Base-by-base conservation (phyloP, 2,329 filamentous ascomycete species). In the Penicillium sp. region DNA sequence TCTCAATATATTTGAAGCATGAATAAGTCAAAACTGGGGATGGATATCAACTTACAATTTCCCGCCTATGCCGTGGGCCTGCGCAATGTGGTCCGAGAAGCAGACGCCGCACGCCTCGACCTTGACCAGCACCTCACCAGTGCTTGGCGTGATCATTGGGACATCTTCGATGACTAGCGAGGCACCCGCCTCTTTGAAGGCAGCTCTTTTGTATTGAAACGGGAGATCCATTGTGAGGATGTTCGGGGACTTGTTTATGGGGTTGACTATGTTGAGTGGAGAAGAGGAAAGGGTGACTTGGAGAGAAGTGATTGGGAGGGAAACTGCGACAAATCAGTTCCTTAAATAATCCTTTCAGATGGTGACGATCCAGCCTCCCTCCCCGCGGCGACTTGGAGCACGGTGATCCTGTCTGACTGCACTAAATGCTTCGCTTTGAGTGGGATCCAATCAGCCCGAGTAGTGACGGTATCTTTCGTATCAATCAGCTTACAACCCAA, bases 51-150 rank as follows among this genome's bases (percentile, higher is more conserved):
- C 67, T 54, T 67, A 76, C 74, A 84, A 88, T 20, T 81, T 67
- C 45, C 84, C 81, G 11, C 84, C 85, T 45, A 88, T 76, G 4
- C 74, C 67, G 25, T 86, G 85, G 2, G 69, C 49, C 52, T 81
- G 78, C 1, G 84, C 74, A 55, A 73, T 75, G 20, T 76, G 61
- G 67, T 92, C 90, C 0, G 83, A 84, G 72, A 87, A 87, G 74
- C 90, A 92, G 51, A 93, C 84, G 45, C 90, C 90, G 66, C 87
- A 90, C 5, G 89, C 89, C 8, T 87, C 78, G 2, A 91, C 84
- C 72, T 91, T 91, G 73, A 91, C 82, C 28, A 92, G 82, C 2
- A 92, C 77, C 67, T 91, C 80, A 17, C 83, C 82, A 0, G 79
- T 71, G 6, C 80, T 75, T 1, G 88, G 88, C 37, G 79, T 71